Base-by-base conservation (phyloP, 257 asterid species). In the Penstemon davidsonii region DNA sequence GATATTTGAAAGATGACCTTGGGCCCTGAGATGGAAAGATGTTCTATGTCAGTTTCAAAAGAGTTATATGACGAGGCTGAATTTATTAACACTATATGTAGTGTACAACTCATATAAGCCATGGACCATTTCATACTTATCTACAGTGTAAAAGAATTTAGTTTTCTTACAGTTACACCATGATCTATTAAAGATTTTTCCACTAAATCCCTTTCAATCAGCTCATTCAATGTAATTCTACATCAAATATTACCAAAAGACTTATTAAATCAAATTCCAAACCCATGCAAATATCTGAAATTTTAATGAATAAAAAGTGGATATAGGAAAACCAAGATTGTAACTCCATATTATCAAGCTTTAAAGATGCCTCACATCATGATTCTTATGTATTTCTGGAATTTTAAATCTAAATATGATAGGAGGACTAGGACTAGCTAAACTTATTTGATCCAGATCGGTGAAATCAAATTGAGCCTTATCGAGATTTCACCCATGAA, bases 1-100 rank as follows among this genome's bases (percentile, higher is more conserved):
- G 80, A 73, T 83, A 85, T 71, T 84, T 91, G 75, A 82, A 85
- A 67, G 97, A 85, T 0, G 90, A 76, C 70, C 83, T 86, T 19
- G 89, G 69, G 66, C 84, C 95, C 99, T 90, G 66, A 64, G 64
- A 74, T 75, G 76, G 55, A 62, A 65, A 47, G 13, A 65, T 43
- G 38, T 9, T 49, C n/a, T 5, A 9, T 5, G n/a, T 9, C 18
- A 49, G 15, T 49, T 9, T 49, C 54, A 49, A 15, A 4, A 49
- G 4, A 49, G 9, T 10, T 3, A 59, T 38, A 2, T 46, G 8
- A 10, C 4, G 6, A 39, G 3, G 12, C 44, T 39, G 13, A 39
- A 58, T 5, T 41, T 12, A 42, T 42, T 10, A 12, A 58, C 41
- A 58, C 1, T 11, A 39, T 38, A 39, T 40, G 5, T 49, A 49